These are phyloP conservation scores for Pseudoturritis turrita DNA, from an alignment of 345 rosid species.

Conservation along the genomic window DNA sequence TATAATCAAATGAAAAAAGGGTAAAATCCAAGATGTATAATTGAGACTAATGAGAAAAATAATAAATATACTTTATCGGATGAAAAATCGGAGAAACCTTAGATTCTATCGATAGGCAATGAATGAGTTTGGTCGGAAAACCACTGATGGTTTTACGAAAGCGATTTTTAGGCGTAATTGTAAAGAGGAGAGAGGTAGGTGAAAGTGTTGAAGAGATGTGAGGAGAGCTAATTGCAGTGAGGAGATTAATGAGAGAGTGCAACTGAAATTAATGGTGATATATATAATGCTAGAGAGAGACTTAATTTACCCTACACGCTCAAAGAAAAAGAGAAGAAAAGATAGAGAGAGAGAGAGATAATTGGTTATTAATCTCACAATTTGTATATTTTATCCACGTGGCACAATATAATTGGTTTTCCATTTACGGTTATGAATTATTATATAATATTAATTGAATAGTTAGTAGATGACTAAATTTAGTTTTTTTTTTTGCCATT, in stretches of 20 bases:
- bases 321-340: background rate
- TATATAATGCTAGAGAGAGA: slow-evolving; percentile 9
- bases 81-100: background rate
- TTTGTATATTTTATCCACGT: background rate
- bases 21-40: background rate
- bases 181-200: background rate
- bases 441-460: background rate
- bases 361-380: background rate
- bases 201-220: background rate
- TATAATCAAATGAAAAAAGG: background rate
- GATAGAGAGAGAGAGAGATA: background rate
- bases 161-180: background rate
- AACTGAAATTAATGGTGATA: background rate
- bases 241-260: background rate
- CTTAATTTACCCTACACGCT: background rate
- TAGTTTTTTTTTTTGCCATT: background rate
- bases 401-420: background rate
- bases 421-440: background rate
- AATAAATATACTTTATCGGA: background rate
- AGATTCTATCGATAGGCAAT: background rate
- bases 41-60: background rate
- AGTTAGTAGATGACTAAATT: background rate
- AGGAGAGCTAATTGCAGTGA: slow-evolving; percentile 1
- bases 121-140: background rate
- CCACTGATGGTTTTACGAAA: slow-evolving; percentile 1